Evolutionary conservation across 164 flowering plant genomes (phyloP).

Genomic region (Liriodendron chinense): DNA sequence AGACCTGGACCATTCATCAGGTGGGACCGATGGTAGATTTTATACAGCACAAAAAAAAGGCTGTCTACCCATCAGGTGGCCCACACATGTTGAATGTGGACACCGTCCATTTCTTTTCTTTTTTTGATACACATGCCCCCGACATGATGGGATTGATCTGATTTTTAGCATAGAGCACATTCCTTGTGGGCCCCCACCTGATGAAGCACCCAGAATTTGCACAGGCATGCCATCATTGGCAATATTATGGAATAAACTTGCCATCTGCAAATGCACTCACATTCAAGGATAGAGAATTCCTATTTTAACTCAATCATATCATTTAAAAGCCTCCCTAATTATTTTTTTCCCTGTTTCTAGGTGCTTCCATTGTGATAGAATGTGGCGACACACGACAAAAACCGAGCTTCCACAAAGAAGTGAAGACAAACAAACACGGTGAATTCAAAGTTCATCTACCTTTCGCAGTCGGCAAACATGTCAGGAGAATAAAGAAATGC

Average conservation of each 20-base stretch:
- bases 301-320: background rate
- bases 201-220: background rate
- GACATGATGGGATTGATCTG: no score
- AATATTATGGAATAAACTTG: background rate
- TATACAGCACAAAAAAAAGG: no score
- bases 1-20: no score
- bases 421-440: conserved; percentile 62
- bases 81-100: no score
- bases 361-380: conserved; percentile 56
- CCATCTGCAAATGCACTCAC: background rate
- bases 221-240: background rate
- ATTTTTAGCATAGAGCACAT: no score
- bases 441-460: conserved; percentile 62
- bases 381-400: conserved; percentile 41
- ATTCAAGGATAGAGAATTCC: background rate
- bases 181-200: background rate
- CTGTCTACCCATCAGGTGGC: no score
- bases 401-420: conserved; percentile 44
- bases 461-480: conserved; percentile 54
- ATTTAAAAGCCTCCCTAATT: background rate
- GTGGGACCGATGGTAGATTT: no score
- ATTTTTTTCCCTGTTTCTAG: conserved; percentile 21
- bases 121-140: no score
- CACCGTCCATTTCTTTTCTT: no score
- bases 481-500: conserved; percentile 53